phyloP scores from a whole-genome alignment of 1,139 yeast genomes.

The Pichia norvegensis region DNA sequence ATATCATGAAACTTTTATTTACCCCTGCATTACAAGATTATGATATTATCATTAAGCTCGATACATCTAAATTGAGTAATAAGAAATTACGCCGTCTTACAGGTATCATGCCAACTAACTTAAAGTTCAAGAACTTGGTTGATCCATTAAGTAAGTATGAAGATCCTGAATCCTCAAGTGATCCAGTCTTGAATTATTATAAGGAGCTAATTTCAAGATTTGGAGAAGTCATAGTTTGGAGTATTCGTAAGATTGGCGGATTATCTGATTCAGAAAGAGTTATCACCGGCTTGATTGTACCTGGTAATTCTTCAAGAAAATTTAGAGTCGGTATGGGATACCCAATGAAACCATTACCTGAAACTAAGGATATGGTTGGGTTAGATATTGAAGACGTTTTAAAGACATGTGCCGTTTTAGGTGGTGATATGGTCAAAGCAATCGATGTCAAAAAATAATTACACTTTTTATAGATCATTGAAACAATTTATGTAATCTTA shows the following conservation, averaged over 20 bases:
- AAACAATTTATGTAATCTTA: neutral
- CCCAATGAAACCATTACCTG: slow-evolving; percentile 60
- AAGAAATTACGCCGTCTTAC: slow-evolving; percentile 32
- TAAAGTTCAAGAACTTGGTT: slow-evolving; percentile 58
- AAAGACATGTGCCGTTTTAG: slow-evolving; percentile 32
- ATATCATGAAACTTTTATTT: slow-evolving; percentile 51
- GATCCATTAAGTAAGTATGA: slow-evolving; percentile 33
- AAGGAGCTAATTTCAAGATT: slow-evolving; percentile 49
- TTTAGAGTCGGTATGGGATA: slow-evolving; percentile 77
- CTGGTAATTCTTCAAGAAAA: slow-evolving; percentile 49
- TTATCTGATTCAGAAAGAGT: slow-evolving; percentile 40
- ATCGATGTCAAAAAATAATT: slow-evolving; percentile 7
- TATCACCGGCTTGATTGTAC: slow-evolving; percentile 76
- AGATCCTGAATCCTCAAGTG: slow-evolving; percentile 38
- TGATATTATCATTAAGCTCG: slow-evolving; percentile 64
- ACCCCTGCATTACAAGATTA: slow-evolving; percentile 79
- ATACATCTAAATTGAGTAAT: slow-evolving; percentile 28
- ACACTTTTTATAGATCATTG: neutral
- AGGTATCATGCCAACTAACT: slow-evolving; percentile 46
- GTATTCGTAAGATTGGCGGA: slow-evolving; percentile 47
- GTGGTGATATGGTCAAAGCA: slow-evolving; percentile 53
- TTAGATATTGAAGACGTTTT: slow-evolving; percentile 27
- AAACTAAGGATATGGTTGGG: slow-evolving; percentile 61
- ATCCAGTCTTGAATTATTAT: slow-evolving; percentile 48
- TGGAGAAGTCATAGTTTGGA: slow-evolving; percentile 50